Conservation (phyloP, 331 rosid species). For the Arachis monticola region DNA sequence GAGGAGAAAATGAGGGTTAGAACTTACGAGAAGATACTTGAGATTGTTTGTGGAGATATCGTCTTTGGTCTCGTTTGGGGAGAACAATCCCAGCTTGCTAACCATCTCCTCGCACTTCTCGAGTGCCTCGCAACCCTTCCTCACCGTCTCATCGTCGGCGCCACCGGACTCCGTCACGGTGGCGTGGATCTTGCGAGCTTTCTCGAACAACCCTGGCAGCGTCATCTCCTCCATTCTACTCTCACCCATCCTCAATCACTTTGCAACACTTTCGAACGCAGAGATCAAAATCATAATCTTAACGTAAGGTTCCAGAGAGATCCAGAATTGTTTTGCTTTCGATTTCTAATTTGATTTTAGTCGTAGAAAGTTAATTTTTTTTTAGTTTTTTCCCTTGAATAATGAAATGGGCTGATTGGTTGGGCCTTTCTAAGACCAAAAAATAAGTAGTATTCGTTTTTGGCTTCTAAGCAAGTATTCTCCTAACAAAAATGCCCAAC, state of each 20-base stretch:
- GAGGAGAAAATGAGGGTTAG: too few species aligned
- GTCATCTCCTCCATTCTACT: constrained; percentile 64
- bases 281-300: too few species aligned
- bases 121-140: constrained; percentile 67
- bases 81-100: constrained; percentile 69
- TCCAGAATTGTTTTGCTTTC: background rate
- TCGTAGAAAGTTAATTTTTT: too few species aligned
- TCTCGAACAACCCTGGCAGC: constrained; percentile 75
- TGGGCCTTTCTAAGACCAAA: too few species aligned
- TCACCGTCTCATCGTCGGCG: constrained; percentile 75
- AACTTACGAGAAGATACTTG: constrained; percentile 76
- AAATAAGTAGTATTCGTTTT: too few species aligned
- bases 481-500: too few species aligned
- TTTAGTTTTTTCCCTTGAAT: too few species aligned
- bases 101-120: constrained; percentile 81
- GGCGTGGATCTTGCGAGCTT: constrained; percentile 73
- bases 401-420: too few species aligned
- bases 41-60: constrained; percentile 84
- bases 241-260: constrained; percentile 42
- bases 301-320: background rate
- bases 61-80: constrained; percentile 92
- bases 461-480: too few species aligned
- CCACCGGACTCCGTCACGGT: constrained; percentile 61
- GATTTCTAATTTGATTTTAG: too few species aligned
- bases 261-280: too few species aligned